Percentiles rank a stretch among this genome's conserved stretches.
These are phyloP conservation scores for Pseudotsuga menziesii DNA, from an alignment of 75 land plant species.

Conservation along the genomic window DNA sequence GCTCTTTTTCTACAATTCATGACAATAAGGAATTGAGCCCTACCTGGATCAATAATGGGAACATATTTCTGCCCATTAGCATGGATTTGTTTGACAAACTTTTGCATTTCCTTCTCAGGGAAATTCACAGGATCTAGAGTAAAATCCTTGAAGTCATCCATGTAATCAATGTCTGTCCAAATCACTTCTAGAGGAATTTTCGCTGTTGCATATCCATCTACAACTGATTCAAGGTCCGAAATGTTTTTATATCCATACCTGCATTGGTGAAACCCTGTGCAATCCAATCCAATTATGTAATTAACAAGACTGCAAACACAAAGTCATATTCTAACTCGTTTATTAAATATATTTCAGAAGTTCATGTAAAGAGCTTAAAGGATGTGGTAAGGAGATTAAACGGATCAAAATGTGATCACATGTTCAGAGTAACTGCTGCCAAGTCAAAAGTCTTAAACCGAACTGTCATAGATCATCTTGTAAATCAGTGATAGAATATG, in stretches of 20 bases:
- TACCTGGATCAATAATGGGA: conserved; percentile 71
- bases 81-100: conserved; percentile 61
- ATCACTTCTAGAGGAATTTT: conserved; percentile 72
- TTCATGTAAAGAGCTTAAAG: no score
- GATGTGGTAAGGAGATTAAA: no score
- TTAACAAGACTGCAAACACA: no score
- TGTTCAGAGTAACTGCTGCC: no score
- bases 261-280: conserved; percentile 74
- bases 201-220: conserved; percentile 52
- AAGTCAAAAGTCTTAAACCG: no score
- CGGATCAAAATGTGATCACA: no score
- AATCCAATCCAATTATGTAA: not conserved
- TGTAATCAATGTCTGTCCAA: conserved; percentile 89
- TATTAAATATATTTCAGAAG: no score
- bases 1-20: not conserved
- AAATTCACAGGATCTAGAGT: conserved; percentile 72
- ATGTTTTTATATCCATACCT: conserved; percentile 65
- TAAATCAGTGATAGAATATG: no score
- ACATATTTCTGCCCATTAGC: conserved; percentile 54
- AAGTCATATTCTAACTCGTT: no score
- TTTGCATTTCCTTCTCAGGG: conserved; percentile 43
- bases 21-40: conserved; percentile 8
- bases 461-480: no score
- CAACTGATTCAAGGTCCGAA: conserved; percentile 40
- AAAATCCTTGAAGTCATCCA: conserved; percentile 80